These are phyloP conservation scores for Pneumocystis murina DNA, from an alignment of 1,139 yeast genomes.

Conservation along the genomic window DNA sequence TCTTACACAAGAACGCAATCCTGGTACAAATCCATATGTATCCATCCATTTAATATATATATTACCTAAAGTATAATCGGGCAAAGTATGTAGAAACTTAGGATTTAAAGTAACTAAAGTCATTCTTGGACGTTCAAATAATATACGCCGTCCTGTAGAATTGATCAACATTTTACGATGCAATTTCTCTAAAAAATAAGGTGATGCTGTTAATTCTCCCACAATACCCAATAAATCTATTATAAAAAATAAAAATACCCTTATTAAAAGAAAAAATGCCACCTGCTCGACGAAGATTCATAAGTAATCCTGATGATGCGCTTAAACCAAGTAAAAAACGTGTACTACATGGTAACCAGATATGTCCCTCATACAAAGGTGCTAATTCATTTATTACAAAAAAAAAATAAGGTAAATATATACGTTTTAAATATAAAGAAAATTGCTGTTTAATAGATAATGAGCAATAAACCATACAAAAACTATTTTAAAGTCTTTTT, in stretches of 20 bases:
- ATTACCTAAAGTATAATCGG: constrained; percentile 62
- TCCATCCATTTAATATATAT: constrained; percentile 71
- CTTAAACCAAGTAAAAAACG: neutral
- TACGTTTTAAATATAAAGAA: too few species aligned
- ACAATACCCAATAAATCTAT: constrained; percentile 69
- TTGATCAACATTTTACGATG: constrained; percentile 63
- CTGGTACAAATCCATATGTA: constrained; percentile 82
- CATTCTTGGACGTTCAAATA: constrained; percentile 69
- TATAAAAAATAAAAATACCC: too few species aligned
- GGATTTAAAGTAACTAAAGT: constrained; percentile 57
- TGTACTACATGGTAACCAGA: neutral
- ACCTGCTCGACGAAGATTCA: constrained; percentile 27
- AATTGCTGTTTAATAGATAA: too few species aligned
- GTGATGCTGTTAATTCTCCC: constrained; percentile 82
- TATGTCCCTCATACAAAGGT: neutral
- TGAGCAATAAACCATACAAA: too few species aligned
- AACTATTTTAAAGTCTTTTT: too few species aligned
- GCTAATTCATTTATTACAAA: too few species aligned
- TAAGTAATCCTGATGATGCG: neutral
- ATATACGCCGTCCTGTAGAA: constrained; percentile 58
- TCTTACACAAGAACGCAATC: constrained; percentile 65
- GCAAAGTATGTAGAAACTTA: constrained; percentile 43
- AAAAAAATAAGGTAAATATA: too few species aligned
- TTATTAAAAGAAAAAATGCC: too few species aligned
- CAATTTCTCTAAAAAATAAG: constrained; percentile 45